Evolutionary conservation across 2,329 filamentous ascomycete genomes (phyloP).

Genomic region (Paracorniculantispora psalliotae): DNA sequence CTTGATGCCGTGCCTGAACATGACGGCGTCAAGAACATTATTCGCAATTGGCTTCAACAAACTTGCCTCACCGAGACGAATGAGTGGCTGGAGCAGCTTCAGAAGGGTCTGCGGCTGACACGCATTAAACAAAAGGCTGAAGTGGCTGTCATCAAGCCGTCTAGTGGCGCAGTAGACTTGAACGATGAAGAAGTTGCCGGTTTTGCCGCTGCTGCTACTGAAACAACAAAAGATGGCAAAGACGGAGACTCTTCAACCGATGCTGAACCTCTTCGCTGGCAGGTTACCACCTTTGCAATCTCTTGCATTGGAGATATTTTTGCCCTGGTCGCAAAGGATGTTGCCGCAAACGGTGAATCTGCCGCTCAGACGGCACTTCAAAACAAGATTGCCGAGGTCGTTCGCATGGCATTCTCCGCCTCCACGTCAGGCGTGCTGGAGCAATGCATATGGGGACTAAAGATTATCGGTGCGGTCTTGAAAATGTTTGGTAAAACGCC

Average conservation of each 20-base stretch:
- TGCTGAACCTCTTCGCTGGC: constrained; percentile 90
- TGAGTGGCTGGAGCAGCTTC: constrained; percentile 84
- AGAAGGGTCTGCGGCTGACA: constrained; percentile 84
- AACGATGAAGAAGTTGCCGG: constrained; percentile 96
- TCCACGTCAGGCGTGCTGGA: constrained; percentile 91
- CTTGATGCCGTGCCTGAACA: constrained; percentile 74
- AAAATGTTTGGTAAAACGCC: constrained; percentile 95
- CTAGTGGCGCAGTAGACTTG: constrained; percentile 64
- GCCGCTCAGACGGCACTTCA: constrained; percentile 75
- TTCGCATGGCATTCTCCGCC: constrained; percentile 94
- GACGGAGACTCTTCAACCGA: constrained; percentile 46
- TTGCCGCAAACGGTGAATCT: constrained; percentile 72
- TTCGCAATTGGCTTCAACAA: constrained; percentile 90
- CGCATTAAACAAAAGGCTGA: constrained; percentile 60
- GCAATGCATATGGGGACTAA: constrained; percentile 82
- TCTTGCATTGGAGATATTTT: constrained; percentile 82
- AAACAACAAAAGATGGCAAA: constrained; percentile 50
- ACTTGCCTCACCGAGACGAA: constrained; percentile 75
- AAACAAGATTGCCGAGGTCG: constrained; percentile 80
- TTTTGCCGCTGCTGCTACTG: constrained; percentile 72
- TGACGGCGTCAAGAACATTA: constrained; percentile 76
- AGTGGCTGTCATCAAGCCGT: constrained; percentile 39
- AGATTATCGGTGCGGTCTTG: constrained; percentile 87
- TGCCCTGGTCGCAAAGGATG: constrained; percentile 70
- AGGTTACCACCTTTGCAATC: constrained; percentile 92